Conservation (phyloP, 345 rosid species). For the Cardamine occulta region DNA sequence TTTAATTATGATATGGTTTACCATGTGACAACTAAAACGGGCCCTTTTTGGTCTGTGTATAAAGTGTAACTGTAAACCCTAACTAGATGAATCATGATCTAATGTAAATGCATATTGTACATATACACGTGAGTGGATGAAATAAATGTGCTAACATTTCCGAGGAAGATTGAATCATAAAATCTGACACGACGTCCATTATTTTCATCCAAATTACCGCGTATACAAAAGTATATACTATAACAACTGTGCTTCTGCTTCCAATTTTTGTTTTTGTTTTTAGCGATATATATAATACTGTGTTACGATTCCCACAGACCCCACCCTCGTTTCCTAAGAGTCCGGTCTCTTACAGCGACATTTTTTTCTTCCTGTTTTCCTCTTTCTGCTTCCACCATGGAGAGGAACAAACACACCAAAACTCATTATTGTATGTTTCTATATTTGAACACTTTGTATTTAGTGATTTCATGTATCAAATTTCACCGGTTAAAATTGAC, state of each 20-base stretch:
- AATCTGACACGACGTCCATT: constrained; percentile 43
- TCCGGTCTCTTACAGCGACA: constrained; percentile 42
- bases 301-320: constrained; percentile 25
- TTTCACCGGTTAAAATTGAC: not conserved
- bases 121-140: constrained; percentile 34
- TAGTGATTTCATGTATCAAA: constrained; percentile 1
- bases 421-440: constrained; percentile 20
- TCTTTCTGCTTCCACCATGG: constrained; percentile 32
- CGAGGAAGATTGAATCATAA: constrained; percentile 44
- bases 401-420: constrained; percentile 32
- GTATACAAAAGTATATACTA: constrained; percentile 13
- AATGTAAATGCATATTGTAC: constrained; percentile 33
- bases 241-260: not conserved
- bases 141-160: constrained; percentile 40
- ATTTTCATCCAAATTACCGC: constrained; percentile 31
- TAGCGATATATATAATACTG: not conserved
- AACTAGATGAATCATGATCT: constrained; percentile 19
- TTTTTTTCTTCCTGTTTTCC: constrained; percentile 5
- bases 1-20: not conserved
- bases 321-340: constrained; percentile 37
- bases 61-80: constrained; percentile 34
- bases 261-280: not conserved
- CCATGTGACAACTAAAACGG: constrained; percentile 15
- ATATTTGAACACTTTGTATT: constrained; percentile 25
- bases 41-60: not conserved